Percentiles rank a stretch among this genome's conserved stretches.
phyloP scores from a whole-genome alignment of 1,139 yeast genomes.

The Citeromyces hawaiiensis region DNA sequence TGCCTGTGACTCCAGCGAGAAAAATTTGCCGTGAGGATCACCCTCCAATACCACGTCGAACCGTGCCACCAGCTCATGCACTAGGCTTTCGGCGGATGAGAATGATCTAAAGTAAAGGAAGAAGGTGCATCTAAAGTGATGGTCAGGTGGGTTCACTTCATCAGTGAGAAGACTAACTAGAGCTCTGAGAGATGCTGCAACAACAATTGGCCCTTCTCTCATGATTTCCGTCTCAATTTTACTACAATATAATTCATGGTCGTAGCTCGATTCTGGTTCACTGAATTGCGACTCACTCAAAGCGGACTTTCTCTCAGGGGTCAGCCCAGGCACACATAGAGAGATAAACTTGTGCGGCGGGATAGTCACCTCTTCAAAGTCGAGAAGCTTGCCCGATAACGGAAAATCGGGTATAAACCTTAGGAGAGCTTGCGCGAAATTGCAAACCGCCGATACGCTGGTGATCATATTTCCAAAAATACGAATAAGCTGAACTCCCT shows the following conservation, averaged over 20 bases:
- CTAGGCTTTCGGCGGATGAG: slow-evolving; percentile 53
- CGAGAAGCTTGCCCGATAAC: background rate
- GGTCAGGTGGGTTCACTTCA: slow-evolving; percentile 57
- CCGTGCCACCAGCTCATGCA: slow-evolving; percentile 55
- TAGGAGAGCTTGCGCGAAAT: slow-evolving; percentile 7
- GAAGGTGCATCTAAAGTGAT: slow-evolving; percentile 61
- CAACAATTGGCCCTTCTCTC: slow-evolving; percentile 37
- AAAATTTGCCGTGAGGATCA: slow-evolving; percentile 10
- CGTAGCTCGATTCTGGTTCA: background rate
- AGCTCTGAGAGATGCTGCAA: slow-evolving; percentile 75
- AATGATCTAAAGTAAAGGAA: slow-evolving; percentile 72
- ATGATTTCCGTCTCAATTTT: slow-evolving; percentile 27
- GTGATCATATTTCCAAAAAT: slow-evolving; percentile 54
- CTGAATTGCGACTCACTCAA: background rate
- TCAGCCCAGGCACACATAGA: background rate
- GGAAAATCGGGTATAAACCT: background rate
- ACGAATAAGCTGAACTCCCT: slow-evolving; percentile 52
- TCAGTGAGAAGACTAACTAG: slow-evolving; percentile 61
- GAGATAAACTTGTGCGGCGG: background rate
- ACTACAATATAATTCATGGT: background rate
- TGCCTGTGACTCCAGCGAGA: slow-evolving; percentile 30
- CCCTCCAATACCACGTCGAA: slow-evolving; percentile 32
- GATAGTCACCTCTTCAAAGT: background rate
- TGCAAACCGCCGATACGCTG: slow-evolving; percentile 31
- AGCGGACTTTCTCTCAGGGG: background rate